These are phyloP conservation scores for Talaromyces albobiverticillius DNA, from an alignment of 2,329 filamentous ascomycete genomes.

Conservation along the genomic window DNA sequence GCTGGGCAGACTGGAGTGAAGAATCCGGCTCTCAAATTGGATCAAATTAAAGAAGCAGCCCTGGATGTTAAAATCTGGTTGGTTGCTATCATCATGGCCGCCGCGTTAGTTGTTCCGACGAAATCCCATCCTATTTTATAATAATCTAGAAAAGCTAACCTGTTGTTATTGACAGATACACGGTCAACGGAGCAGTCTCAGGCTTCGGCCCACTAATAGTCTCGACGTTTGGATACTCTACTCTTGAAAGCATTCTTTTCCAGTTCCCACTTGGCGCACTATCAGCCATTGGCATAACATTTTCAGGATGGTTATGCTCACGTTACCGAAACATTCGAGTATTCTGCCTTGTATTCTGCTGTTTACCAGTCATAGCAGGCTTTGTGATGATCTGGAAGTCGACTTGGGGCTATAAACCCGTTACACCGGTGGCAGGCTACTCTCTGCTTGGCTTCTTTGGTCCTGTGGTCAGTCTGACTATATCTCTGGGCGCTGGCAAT, in stretches of 20 bases:
- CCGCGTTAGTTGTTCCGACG: constrained; percentile 47
- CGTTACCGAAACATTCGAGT: constrained; percentile 63
- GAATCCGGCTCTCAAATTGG: constrained; percentile 58
- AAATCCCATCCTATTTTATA: neutral
- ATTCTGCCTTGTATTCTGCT: constrained; percentile 62
- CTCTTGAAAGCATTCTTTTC: constrained; percentile 65
- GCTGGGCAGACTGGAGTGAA: constrained; percentile 62
- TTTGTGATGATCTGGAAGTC: constrained; percentile 73
- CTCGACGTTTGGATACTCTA: constrained; percentile 65
- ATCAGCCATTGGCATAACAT: constrained; percentile 64
- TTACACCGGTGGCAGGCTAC: constrained; percentile 67
- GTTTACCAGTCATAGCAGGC: constrained; percentile 70
- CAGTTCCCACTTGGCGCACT: constrained; percentile 72
- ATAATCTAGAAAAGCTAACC: too few species aligned
- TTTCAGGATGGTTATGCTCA: constrained; percentile 63
- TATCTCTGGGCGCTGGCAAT: constrained; percentile 61
- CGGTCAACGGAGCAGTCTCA: constrained; percentile 67
- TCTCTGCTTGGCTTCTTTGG: constrained; percentile 72
- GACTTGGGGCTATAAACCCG: constrained; percentile 61
- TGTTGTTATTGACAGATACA: constrained; percentile 48
- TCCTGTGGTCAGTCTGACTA: constrained; percentile 63
- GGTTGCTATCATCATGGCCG: constrained; percentile 65
- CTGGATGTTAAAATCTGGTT: constrained; percentile 63
- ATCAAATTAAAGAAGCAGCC: constrained; percentile 58
- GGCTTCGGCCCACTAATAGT: constrained; percentile 72